Conservation (phyloP, 164 flowering plant genomes). For the Magnolia kwangsiensis region DNA sequence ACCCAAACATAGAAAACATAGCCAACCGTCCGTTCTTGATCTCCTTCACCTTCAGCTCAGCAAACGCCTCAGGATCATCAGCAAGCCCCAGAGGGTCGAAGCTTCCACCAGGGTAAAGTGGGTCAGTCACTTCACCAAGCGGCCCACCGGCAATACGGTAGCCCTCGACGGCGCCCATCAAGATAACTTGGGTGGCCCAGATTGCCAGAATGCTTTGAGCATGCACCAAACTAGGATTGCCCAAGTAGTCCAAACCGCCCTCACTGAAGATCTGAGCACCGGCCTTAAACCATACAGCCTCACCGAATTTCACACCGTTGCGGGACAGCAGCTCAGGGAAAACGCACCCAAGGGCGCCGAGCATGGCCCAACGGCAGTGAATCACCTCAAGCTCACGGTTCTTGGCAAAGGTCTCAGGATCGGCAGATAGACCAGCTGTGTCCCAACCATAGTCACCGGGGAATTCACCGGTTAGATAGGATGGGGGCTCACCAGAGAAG, state of each 20-base stretch:
- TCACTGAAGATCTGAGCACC: slow-evolving; percentile 22
- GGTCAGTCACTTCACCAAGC: slow-evolving; percentile 17
- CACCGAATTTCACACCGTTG: slow-evolving; percentile 21
- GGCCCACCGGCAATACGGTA: slow-evolving; percentile 22
- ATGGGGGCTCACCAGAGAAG: slow-evolving; percentile 11
- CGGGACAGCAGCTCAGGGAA: slow-evolving; percentile 17
- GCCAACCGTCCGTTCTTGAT: slow-evolving; percentile 20
- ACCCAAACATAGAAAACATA: slow-evolving; percentile 23
- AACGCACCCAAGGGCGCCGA: slow-evolving; percentile 14
- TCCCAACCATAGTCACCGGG: slow-evolving; percentile 20
- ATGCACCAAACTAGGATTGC: slow-evolving; percentile 19
- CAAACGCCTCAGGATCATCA: slow-evolving; percentile 19
- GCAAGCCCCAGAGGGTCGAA: slow-evolving; percentile 22
- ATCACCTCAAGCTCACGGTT: slow-evolving; percentile 22
- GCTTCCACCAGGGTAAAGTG: slow-evolving; percentile 22
- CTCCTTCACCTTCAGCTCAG: slow-evolving; percentile 21
- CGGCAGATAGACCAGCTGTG: slow-evolving; percentile 22
- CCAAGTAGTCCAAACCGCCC: slow-evolving; percentile 22
- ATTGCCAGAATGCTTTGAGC: slow-evolving; percentile 23
- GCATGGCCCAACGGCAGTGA: slow-evolving; percentile 18
- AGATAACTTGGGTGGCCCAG: slow-evolving; percentile 18
- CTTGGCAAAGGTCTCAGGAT: slow-evolving; percentile 22
- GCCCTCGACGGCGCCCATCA: slow-evolving; percentile 21
- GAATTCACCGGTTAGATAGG: slow-evolving; percentile 16
- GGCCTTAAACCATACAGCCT: slow-evolving; percentile 24